These are phyloP conservation scores for Brachypodium distachyon DNA, from an alignment of 202 grass and related monocot species.

Conservation along the genomic window DNA sequence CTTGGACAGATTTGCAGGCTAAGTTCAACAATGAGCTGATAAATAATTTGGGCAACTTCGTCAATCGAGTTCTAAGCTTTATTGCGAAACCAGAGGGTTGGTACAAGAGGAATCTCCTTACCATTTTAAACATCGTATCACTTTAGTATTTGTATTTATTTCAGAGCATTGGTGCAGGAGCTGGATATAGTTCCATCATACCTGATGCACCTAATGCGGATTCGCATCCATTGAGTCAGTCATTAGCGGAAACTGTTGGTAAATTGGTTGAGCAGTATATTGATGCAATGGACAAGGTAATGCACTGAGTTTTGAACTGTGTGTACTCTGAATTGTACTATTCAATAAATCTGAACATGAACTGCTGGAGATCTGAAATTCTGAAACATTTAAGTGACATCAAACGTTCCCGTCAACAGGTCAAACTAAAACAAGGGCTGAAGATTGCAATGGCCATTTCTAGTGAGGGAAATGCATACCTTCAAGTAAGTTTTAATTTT, in stretches of 20 bases:
- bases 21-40: constrained; percentile 63
- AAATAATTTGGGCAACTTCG: constrained; percentile 74
- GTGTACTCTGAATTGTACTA: not conserved
- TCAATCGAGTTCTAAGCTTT: constrained; percentile 79
- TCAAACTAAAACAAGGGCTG: constrained; percentile 85
- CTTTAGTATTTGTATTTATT: not conserved
- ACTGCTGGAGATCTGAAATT: not conserved
- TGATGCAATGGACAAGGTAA: constrained; percentile 86
- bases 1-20: constrained; percentile 62
- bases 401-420: constrained; percentile 30
- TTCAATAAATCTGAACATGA: not conserved
- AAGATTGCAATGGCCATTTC: constrained; percentile 73
- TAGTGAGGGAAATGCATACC: constrained; percentile 68
- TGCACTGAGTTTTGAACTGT: constrained; percentile 4
- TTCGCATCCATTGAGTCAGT: constrained; percentile 36
- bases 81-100: constrained; percentile 72
- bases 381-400: not conserved
- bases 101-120: constrained; percentile 12
- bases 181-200: constrained; percentile 63
- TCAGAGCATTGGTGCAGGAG: too few relatives aligned
- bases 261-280: constrained; percentile 61
- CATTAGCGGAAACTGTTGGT: constrained; percentile 46
- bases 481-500: constrained; percentile 44
- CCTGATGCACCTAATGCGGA: constrained; percentile 56
- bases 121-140: not conserved